Conservation (phyloP, 2,329 filamentous ascomycete species). For the Calonectria hongkongensis region DNA sequence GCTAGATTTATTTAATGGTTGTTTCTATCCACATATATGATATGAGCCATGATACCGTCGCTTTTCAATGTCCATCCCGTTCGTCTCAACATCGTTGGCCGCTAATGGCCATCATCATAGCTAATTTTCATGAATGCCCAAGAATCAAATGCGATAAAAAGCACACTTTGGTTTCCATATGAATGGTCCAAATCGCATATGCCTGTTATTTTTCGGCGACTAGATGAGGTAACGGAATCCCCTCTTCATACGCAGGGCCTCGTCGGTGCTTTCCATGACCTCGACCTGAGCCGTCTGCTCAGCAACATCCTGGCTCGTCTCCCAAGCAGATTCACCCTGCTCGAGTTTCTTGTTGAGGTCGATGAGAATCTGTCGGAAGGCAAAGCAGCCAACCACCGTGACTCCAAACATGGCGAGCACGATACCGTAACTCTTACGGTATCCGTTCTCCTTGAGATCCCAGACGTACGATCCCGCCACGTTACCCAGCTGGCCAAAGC, state of each 20-base stretch:
- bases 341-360: conserved; percentile 69
- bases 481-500: conserved; percentile 74
- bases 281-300: conserved; percentile 63
- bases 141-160: not conserved
- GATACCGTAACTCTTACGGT: conserved; percentile 78
- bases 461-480: conserved; percentile 79
- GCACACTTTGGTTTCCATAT: not conserved
- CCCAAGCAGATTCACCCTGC: conserved; percentile 63
- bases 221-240: conserved; percentile 69
- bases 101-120: not conserved
- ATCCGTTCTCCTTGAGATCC: conserved; percentile 75
- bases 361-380: conserved; percentile 68
- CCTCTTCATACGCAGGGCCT: conserved; percentile 66
- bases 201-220: conserved; percentile 15
- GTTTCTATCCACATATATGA: conserved; percentile 6
- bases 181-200: not conserved
- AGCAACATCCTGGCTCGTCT: conserved; percentile 61
- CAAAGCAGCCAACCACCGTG: conserved; percentile 71
- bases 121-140: conserved; percentile 9
- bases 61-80: not conserved
- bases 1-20: not conserved
- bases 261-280: conserved; percentile 64
- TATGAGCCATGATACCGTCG: no score
- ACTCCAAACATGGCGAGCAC: conserved; percentile 79
- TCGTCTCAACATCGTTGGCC: not conserved